These are phyloP conservation scores for Chenopodium berlandieri DNA, from an alignment of 148 eudicot species.

Conservation along the genomic window DNA sequence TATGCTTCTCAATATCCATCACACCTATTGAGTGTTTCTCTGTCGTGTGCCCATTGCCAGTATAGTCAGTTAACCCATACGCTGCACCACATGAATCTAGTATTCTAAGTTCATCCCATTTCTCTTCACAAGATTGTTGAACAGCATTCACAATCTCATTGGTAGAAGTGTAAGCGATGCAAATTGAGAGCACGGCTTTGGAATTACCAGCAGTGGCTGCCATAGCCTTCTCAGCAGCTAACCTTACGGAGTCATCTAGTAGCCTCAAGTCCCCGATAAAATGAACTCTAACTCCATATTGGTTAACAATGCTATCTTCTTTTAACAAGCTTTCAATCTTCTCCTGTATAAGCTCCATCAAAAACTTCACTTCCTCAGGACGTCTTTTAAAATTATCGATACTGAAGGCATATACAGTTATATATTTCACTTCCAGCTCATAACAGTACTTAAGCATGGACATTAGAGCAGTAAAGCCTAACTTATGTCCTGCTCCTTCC, in stretches of 20 bases:
- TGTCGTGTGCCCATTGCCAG: conserved; percentile 8
- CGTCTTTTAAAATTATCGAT: conserved; percentile 66
- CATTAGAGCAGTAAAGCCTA: conserved; percentile 50
- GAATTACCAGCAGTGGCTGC: conserved; percentile 50
- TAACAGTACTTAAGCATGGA: conserved; percentile 53
- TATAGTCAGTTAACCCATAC: conserved; percentile 24
- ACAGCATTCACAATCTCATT: conserved; percentile 70
- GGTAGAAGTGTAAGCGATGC: conserved; percentile 68
- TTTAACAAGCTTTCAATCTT: conserved; percentile 53
- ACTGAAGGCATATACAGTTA: conserved; percentile 67
- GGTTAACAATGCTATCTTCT: conserved; percentile 61
- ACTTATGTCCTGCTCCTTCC: conserved; percentile 55
- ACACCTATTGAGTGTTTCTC: conserved; percentile 23
- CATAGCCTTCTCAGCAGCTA: conserved; percentile 64
- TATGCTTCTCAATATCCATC: conserved; percentile 50
- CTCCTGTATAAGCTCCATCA: conserved; percentile 65
- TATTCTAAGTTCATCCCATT: conserved; percentile 36
- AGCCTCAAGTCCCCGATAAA: conserved; percentile 59
- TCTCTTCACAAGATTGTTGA: conserved; percentile 53
- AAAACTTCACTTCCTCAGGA: conserved; percentile 57
- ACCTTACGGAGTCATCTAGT: conserved; percentile 46
- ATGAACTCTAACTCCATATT: conserved; percentile 60
- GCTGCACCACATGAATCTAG: conserved; percentile 31
- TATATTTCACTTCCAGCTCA: conserved; percentile 53
- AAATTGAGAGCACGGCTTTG: conserved; percentile 50